A percentile compares a stretch with the other conserved stretches of the same genome.
Evolutionary conservation across 257 asterid species (phyloP).

Genomic region (Catharanthus roseus): DNA sequence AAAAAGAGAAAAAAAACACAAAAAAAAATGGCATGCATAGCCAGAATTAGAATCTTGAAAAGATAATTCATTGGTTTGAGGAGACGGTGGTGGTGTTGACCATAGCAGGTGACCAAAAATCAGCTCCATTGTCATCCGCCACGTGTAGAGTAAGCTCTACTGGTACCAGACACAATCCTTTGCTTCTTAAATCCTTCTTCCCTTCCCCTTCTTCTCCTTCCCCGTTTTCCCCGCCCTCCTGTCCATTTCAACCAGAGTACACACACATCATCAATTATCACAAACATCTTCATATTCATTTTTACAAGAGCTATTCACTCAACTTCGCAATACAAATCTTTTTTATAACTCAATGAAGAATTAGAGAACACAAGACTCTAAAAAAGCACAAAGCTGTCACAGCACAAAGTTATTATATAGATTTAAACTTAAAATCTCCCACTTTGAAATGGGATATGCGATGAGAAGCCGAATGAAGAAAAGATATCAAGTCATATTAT

Average conservation of each 20-base stretch:
- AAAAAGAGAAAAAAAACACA: neutral
- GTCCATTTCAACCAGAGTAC: conserved; percentile 12
- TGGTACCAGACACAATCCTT: conserved; percentile 82
- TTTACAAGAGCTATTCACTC: too few relatives aligned
- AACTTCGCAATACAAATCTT: neutral
- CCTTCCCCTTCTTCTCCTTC: conserved; percentile 9
- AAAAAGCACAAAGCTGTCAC: too few relatives aligned
- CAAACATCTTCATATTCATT: neutral
- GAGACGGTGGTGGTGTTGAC: conserved; percentile 31
- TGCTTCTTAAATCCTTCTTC: conserved; percentile 46
- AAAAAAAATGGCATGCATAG: conserved; percentile 10
- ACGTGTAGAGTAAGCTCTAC: conserved; percentile 51
- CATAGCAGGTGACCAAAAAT: conserved; percentile 70
- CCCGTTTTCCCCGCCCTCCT: conserved; percentile 29
- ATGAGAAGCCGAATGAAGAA: too few relatives aligned
- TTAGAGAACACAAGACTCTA: too few relatives aligned
- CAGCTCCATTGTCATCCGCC: conserved; percentile 73
- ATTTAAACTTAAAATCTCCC: too few relatives aligned
- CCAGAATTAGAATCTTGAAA: neutral
- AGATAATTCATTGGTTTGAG: conserved; percentile 20
- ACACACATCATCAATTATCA: neutral
- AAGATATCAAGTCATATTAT: too few relatives aligned
- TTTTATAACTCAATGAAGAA: too few relatives aligned
- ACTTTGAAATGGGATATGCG: too few relatives aligned
- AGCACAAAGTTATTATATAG: too few relatives aligned